Percentiles rank a stretch among this genome's conserved stretches.
Evolutionary conservation across 2,329 filamentous ascomycete genomes (phyloP).

Genomic region (Fusarium multiceps): DNA sequence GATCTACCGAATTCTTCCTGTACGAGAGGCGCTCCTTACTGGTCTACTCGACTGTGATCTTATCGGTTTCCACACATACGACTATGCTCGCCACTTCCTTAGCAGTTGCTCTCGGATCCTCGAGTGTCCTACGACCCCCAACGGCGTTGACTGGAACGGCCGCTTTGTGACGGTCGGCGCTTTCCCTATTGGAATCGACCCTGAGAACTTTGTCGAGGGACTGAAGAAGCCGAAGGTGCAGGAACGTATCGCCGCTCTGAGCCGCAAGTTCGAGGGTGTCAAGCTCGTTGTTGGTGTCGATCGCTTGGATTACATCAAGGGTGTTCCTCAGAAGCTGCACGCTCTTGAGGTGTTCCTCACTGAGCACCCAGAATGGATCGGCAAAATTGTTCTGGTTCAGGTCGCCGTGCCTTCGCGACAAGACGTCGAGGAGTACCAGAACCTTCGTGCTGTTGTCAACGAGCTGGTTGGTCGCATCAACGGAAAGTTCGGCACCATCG

Average conservation of each 20-base stretch:
- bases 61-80: conserved; percentile 98
- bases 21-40: conserved; percentile 86
- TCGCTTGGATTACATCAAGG: conserved; percentile 98
- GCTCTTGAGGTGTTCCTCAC: conserved; percentile 96
- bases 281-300: conserved; percentile 98
- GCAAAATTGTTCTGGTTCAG: conserved; percentile 95
- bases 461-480: conserved; percentile 98
- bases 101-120: conserved; percentile 96
- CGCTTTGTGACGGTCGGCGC: conserved; percentile 92
- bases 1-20: conserved; percentile 94
- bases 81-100: conserved; percentile 97
- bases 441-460: conserved; percentile 93
- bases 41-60: conserved; percentile 94
- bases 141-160: conserved; percentile 90
- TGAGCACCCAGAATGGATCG: conserved; percentile 97
- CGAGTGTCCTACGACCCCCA: conserved; percentile 83
- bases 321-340: conserved; percentile 96
- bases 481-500: conserved; percentile 94
- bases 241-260: conserved; percentile 84
- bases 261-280: conserved; percentile 92
- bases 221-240: conserved; percentile 87
- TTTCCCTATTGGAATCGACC: conserved; percentile 97
- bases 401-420: conserved; percentile 94
- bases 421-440: conserved; percentile 98
- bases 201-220: conserved; percentile 93